Conservation (phyloP, 129 eudicot species). For the Ambrosia artemisiifolia region DNA sequence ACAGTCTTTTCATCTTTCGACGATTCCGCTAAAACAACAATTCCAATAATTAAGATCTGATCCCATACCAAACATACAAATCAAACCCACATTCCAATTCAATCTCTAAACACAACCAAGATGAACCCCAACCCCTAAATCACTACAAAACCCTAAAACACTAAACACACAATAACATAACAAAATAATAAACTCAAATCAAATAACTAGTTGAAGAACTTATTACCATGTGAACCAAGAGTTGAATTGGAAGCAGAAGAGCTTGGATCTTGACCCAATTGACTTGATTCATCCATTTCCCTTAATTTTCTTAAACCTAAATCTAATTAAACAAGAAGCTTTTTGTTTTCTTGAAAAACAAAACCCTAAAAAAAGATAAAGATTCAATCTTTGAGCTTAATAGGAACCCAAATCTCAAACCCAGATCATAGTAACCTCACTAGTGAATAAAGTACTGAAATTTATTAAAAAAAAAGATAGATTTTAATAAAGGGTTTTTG, state of each 20-base stretch:
- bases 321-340: neutral
- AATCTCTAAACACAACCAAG: neutral
- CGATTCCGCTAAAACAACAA: slow-evolving; percentile 24
- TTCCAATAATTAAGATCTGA: slow-evolving; percentile 7
- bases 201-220: neutral
- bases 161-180: no score
- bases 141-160: neutral
- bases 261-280: slow-evolving; percentile 34
- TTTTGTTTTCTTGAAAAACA: neutral
- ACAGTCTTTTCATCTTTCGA: slow-evolving; percentile 67
- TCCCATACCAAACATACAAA: neutral
- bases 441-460: slow-evolving; percentile 1
- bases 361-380: neutral
- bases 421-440: slow-evolving; percentile 1
- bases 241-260: slow-evolving; percentile 22
- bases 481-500: slow-evolving; percentile 18
- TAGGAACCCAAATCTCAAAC: slow-evolving; percentile 5
- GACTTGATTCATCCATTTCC: slow-evolving; percentile 39
- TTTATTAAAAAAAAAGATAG: neutral
- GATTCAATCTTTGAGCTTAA: slow-evolving; percentile 16
- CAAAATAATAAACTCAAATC: neutral
- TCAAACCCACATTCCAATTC: slow-evolving; percentile 7
- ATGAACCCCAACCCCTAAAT: slow-evolving; percentile 5
- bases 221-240: slow-evolving; percentile 25
- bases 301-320: slow-evolving; percentile 7